These are phyloP conservation scores for Fulvia fulva DNA, from an alignment of 2,329 filamentous ascomycete genomes.

Conservation along the genomic window DNA sequence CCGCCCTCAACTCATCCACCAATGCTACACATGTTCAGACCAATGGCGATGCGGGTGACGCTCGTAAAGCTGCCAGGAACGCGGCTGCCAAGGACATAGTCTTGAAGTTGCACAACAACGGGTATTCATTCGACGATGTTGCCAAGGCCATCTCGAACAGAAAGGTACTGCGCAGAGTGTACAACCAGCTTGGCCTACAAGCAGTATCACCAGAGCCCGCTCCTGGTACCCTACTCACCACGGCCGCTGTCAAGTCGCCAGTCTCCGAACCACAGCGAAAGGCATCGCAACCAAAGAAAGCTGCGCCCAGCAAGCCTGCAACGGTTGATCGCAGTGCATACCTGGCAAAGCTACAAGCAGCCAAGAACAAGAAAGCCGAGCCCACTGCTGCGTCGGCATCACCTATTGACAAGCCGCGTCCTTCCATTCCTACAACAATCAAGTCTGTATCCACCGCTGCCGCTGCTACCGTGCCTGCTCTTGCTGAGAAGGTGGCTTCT, in stretches of 20 bases:
- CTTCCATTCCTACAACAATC: neutral
- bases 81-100: conserved; percentile 27
- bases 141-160: conserved; percentile 69
- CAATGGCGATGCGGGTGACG: conserved; percentile 5
- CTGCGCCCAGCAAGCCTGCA: conserved; percentile 12
- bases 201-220: conserved; percentile 2
- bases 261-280: conserved; percentile 3
- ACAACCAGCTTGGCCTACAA: conserved; percentile 59
- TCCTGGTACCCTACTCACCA: neutral
- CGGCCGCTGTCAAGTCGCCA: neutral
- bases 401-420: neutral
- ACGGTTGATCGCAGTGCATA: conserved; percentile 63
- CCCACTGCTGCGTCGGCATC: conserved; percentile 4
- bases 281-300: conserved; percentile 21
- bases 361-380: conserved; percentile 58
- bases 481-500: conserved; percentile 13
- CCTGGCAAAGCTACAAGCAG: conserved; percentile 71
- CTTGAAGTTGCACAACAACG: conserved; percentile 47
- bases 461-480: conserved; percentile 4
- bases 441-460: conserved; percentile 7
- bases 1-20: neutral
- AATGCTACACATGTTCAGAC: neutral
- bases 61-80: neutral
- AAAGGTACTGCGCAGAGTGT: conserved; percentile 59
- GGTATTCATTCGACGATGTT: conserved; percentile 70